Evolutionary conservation across 805 yeast genomes (phyloP), one percentile per base, ranked within the genome.

Genomic region (Tetrapisispora arboricola): DNA sequence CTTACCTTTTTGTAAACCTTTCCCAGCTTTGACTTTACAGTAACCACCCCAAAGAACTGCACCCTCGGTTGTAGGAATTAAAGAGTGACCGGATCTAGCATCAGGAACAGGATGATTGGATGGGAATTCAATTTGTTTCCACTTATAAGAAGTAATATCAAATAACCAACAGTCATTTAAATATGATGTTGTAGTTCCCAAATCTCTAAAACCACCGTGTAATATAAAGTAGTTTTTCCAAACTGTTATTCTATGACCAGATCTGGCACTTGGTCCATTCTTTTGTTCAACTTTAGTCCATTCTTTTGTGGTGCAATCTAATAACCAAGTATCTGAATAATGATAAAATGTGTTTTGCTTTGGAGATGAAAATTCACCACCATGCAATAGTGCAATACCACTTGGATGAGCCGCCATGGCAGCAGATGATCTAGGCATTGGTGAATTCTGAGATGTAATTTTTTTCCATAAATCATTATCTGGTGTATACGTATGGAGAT

Each of bases 321-420:
- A 66, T 36, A 90, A 71, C 98, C 98, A 90, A 4, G 96, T 82
- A 57, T 90, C 98, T 15, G 95, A 90, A 59, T 85, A 90, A 62
- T 90, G 98, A 60, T 92, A 92, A 62, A 90, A 90, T 0, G 96
- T 86, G 38, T 85, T 77, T 60, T 90, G 98, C 53, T 90, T 90
- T 3, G 97, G 97, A 13, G 95, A 84, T 1, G 96, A 84, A 53
- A 92, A 90, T 63, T 90, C 98, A 53, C 98, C 98, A 38, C 97
- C 98, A 64, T 86, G 92, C 68, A 90, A 63, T 44, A 90, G 60
- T 21, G 85, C 73, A 2, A 88, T 67, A 10, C 97, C 97, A 2
- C 87, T 76, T 1, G 96, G 95, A 61, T 90, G 97, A 0, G 84
- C 80, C 46, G 88, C 80, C 85, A 88, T 84, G 1, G 95, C 84